Percentiles rank a stretch among this genome's conserved stretches.
phyloP scores from a whole-genome alignment of 495 filamentous ascomycete genomes.

The Penicillium coffeae region DNA sequence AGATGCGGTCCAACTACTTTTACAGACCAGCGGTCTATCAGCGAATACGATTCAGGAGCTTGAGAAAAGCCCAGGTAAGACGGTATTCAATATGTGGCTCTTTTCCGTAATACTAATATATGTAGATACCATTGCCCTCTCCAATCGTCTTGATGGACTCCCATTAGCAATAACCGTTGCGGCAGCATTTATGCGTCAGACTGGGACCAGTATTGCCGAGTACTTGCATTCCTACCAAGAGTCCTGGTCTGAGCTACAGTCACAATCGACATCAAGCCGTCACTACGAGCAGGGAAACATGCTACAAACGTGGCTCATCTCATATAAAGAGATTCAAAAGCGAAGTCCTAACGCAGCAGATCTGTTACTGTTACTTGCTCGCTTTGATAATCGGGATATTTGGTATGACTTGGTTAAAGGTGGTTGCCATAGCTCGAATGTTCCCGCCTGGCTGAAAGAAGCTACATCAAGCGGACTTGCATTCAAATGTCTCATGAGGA shows the following conservation, averaged over 20 bases:
- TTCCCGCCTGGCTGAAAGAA: slow-evolving; percentile 26
- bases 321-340: slow-evolving; percentile 35
- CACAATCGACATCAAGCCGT: slow-evolving; percentile 25
- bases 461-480: background rate
- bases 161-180: slow-evolving; percentile 42
- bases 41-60: background rate
- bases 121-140: slow-evolving; percentile 20
- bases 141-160: slow-evolving; percentile 33
- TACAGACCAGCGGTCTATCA: slow-evolving; percentile 15
- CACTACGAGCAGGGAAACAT: slow-evolving; percentile 34
- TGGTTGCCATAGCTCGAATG: slow-evolving; percentile 5
- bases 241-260: slow-evolving; percentile 36
- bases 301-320: slow-evolving; percentile 45
- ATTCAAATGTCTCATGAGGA: too few relatives aligned
- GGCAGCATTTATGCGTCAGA: slow-evolving; percentile 37
- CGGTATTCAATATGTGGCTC: background rate
- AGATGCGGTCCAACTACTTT: slow-evolving; percentile 22
- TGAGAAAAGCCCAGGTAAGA: slow-evolving; percentile 11
- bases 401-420: slow-evolving; percentile 42
- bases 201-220: slow-evolving; percentile 23
- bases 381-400: slow-evolving; percentile 46
- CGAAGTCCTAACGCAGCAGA: slow-evolving; percentile 26
- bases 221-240: slow-evolving; percentile 37
- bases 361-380: slow-evolving; percentile 42
- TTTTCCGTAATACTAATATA: slow-evolving; percentile 15